Conservation (phyloP, 2,329 filamentous ascomycete species). For the Rachicladosporium sp. region DNA sequence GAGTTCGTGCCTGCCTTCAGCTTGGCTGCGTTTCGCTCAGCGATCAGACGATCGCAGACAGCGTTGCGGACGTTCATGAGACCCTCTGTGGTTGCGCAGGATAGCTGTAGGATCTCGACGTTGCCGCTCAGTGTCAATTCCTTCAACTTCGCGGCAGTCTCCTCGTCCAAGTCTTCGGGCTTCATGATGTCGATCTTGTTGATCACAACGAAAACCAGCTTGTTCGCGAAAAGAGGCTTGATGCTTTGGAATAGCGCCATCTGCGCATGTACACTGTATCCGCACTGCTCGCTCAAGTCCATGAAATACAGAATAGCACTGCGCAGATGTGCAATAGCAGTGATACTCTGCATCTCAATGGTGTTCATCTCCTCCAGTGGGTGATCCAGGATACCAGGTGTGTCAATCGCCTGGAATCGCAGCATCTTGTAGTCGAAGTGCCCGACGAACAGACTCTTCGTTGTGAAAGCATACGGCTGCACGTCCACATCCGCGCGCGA, state of each 20-base stretch:
- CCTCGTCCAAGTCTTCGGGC: conserved; percentile 73
- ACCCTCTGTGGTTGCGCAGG: conserved; percentile 88
- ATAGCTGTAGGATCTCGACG: conserved; percentile 84
- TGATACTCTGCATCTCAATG: conserved; percentile 98
- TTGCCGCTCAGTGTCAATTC: conserved; percentile 72
- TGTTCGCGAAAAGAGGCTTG: conserved; percentile 93
- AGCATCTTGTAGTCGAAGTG: conserved; percentile 97
- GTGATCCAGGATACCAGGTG: conserved; percentile 95
- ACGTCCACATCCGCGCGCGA: conserved; percentile 93
- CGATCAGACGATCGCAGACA: conserved; percentile 83
- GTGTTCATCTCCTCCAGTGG: conserved; percentile 99
- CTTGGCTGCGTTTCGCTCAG: conserved; percentile 89
- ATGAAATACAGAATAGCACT: conserved; percentile 97
- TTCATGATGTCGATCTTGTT: conserved; percentile 95
- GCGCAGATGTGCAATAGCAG: conserved; percentile 89
- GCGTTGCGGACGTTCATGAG: conserved; percentile 92
- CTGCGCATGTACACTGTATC: conserved; percentile 85
- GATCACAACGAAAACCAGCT: conserved; percentile 89
- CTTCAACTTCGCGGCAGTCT: conserved; percentile 66
- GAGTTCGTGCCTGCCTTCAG: conserved; percentile 77
- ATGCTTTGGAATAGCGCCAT: conserved; percentile 93
- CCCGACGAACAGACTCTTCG: conserved; percentile 91
- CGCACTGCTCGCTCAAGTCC: conserved; percentile 93
- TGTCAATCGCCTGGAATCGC: conserved; percentile 87
- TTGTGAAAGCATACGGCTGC: conserved; percentile 97